phyloP scores from a whole-genome alignment of 1,284 basidiomycete species.

The Ustilago trichophora region DNA sequence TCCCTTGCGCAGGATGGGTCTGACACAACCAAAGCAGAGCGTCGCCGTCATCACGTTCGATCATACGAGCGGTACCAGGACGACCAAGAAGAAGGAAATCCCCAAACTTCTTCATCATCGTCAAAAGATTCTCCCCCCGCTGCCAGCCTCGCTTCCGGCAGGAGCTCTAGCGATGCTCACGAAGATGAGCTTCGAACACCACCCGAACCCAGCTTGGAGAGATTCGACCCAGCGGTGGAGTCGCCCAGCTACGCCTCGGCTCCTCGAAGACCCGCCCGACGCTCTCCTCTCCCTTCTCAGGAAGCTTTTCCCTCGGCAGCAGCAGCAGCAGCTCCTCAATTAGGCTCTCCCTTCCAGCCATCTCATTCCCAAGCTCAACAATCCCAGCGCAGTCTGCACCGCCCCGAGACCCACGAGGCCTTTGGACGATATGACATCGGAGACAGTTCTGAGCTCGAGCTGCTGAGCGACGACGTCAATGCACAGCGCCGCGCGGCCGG shows the following conservation, averaged over 20 bases:
- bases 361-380: constrained; percentile 1
- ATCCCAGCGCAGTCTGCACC: background rate
- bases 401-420: background rate
- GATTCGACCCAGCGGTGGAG: constrained; percentile 2
- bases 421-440: constrained; percentile 8
- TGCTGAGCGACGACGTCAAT: constrained; percentile 25
- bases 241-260: background rate
- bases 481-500: constrained; percentile 18
- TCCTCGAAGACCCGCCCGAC: background rate
- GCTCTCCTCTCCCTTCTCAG: background rate
- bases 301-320: background rate
- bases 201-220: constrained; percentile 23
- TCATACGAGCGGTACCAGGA: background rate
- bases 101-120: constrained; percentile 1
- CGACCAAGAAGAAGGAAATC: background rate
- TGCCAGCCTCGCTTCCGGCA: constrained; percentile 14
- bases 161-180: constrained; percentile 33
- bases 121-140: constrained; percentile 15
- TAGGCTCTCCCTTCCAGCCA: constrained; percentile 17
- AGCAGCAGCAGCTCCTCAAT: background rate
- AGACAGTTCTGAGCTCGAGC: constrained; percentile 26
- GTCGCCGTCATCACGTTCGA: background rate
- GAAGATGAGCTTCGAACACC: constrained; percentile 41
- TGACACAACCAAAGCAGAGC: background rate
- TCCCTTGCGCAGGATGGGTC: constrained; percentile 6